These are phyloP conservation scores for Wallacemonas collosoma DNA, from an alignment of 208 protist species.

Conservation along the genomic window DNA sequence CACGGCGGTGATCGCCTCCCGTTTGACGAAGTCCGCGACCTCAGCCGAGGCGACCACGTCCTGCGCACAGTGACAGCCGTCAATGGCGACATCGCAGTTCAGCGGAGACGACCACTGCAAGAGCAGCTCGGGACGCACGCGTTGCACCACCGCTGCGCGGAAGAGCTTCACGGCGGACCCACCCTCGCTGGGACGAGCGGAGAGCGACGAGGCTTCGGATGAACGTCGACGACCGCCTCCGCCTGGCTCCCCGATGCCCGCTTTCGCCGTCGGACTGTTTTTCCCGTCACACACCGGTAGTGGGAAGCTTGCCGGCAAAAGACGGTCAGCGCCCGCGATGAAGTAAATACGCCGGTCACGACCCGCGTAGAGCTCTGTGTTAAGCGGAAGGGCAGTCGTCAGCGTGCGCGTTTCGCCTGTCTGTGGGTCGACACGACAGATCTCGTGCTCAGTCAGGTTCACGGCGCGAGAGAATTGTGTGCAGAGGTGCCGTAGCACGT, in stretches of 20 bases:
- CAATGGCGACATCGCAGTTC: conserved; percentile 42
- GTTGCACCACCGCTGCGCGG: not conserved
- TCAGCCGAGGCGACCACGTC: conserved; percentile 26
- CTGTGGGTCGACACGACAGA: not conserved
- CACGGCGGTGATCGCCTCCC: conserved; percentile 52
- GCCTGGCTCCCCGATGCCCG: not conserved
- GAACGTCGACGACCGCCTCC: not conserved
- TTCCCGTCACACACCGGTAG: not conserved
- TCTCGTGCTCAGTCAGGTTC: conserved; percentile 1
- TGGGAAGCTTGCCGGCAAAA: conserved; percentile 55
- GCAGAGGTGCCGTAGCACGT: conserved; percentile 8
- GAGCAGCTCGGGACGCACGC: conserved; percentile 54
- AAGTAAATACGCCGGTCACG: conserved; percentile 76
- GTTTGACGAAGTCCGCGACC: conserved; percentile 42
- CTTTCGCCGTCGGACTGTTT: too few relatives aligned
- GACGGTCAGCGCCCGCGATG: conserved; percentile 30
- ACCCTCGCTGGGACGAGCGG: not conserved
- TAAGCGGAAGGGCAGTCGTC: conserved; percentile 21
- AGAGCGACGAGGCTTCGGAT: not conserved
- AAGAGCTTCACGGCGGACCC: not conserved
- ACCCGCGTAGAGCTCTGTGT: conserved; percentile 44
- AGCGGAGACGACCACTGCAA: conserved; percentile 34
- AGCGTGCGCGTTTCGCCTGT: conserved; percentile 13
- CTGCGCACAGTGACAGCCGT: conserved; percentile 22
- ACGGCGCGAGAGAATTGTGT: not conserved